A percentile compares a stretch with the other conserved stretches of the same genome.
Conservation (phyloP, 139 green algal species). For the Chlamydomonas urium region DNA sequence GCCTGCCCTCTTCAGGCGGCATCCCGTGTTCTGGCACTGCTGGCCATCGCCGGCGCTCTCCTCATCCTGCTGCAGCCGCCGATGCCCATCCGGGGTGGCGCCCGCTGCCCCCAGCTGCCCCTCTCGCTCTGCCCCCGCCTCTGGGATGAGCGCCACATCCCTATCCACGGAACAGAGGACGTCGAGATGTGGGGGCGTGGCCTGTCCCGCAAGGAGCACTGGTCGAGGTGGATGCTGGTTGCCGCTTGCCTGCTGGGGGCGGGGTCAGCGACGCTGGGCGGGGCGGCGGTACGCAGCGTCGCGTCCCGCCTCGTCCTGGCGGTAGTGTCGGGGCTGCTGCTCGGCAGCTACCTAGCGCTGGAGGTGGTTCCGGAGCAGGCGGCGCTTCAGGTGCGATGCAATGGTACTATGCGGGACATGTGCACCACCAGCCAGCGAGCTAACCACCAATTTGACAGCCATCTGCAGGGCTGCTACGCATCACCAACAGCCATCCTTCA, state of each 20-base stretch:
- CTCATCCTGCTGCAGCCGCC: conserved; percentile 70
- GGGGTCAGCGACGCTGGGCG: not conserved
- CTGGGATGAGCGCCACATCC: conserved; percentile 85
- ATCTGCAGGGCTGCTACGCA: too few relatives aligned
- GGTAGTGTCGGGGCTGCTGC: conserved; percentile 33
- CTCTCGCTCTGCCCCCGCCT: conserved; percentile 79
- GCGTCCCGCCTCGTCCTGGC: conserved; percentile 22
- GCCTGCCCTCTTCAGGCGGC: too few relatives aligned
- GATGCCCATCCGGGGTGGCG: conserved; percentile 68
- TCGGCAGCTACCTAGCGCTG: conserved; percentile 81
- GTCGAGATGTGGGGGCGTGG: conserved; percentile 35
- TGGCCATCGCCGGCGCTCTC: conserved; percentile 38
- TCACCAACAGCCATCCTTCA: too few relatives aligned
- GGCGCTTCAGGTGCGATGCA: conserved; percentile 1
- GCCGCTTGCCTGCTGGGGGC: conserved; percentile 4
- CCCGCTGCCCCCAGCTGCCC: conserved; percentile 72
- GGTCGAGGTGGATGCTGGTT: conserved; percentile 85
- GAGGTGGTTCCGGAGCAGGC: conserved; percentile 36
- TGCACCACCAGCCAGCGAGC: too few relatives aligned
- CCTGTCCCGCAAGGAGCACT: conserved; percentile 51
- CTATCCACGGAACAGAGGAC: conserved; percentile 78
- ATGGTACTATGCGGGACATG: too few relatives aligned
- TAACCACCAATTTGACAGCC: too few relatives aligned
- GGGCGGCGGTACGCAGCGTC: not conserved
- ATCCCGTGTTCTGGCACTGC: not conserved